A percentile compares a stretch with the other conserved stretches of the same genome.
Evolutionary conservation across 306 rosid genomes (phyloP).

Genomic region (Adenanthera pavonina): DNA sequence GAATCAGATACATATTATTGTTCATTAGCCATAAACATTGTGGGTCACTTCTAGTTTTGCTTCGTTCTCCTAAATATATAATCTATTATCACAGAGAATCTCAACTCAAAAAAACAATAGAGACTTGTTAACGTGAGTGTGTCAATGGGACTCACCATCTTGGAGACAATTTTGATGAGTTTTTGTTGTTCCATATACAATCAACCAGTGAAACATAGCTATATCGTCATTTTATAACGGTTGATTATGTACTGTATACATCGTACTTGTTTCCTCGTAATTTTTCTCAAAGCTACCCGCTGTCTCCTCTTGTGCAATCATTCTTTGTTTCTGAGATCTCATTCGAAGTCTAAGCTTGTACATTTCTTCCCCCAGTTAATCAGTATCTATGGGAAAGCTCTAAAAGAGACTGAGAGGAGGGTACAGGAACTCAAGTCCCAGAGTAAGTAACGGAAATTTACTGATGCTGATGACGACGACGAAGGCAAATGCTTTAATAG

Average conservation of each 20-base stretch:
- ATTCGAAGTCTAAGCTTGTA: slow-evolving; percentile 2
- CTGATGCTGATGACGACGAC: slow-evolving; percentile 27
- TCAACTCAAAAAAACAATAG: too few relatives aligned
- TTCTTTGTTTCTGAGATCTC: not conserved
- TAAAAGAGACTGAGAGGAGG: slow-evolving; percentile 72
- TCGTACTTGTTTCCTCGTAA: not conserved
- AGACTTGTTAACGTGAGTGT: not conserved
- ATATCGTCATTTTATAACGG: not conserved
- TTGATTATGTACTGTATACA: not conserved
- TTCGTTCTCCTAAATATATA: too few relatives aligned
- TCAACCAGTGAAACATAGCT: not conserved
- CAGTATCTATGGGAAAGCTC: slow-evolving; percentile 76
- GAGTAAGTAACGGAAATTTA: slow-evolving; percentile 47
- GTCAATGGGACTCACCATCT: not conserved
- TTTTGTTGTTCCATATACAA: not conserved
- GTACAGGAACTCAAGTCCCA: slow-evolving; percentile 86
- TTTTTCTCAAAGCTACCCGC: not conserved
- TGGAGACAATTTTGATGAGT: not conserved
- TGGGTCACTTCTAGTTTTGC: too few relatives aligned
- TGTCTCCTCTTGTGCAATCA: not conserved
- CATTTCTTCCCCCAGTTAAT: slow-evolving; percentile 60
- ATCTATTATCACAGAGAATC: too few relatives aligned
- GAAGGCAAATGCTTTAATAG: slow-evolving; percentile 9
- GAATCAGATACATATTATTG: too few relatives aligned
- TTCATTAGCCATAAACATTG: too few relatives aligned